Conservation (phyloP, 202 grass and related monocot species). For the Panicum hallii region DNA sequence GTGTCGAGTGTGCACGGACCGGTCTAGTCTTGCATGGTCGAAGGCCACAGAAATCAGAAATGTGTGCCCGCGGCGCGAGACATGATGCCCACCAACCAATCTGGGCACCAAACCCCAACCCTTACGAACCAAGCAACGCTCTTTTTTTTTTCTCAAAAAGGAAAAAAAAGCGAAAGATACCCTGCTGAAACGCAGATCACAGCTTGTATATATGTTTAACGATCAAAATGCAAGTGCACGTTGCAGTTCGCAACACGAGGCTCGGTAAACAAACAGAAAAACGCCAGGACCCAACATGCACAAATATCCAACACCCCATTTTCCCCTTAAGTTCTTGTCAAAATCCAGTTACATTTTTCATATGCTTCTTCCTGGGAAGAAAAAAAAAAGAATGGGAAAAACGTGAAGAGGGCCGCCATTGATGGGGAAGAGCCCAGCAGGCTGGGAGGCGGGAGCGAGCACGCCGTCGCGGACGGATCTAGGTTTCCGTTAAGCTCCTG, state of each 20-base stretch:
- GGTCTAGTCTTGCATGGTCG: background rate
- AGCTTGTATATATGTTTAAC: background rate
- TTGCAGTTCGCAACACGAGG: background rate
- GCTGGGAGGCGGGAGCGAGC: background rate
- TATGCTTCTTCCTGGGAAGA: background rate
- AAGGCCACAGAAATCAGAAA: background rate
- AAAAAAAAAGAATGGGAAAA: background rate
- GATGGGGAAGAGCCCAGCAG: constrained; percentile 7
- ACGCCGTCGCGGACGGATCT: constrained; percentile 47
- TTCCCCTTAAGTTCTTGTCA: background rate
- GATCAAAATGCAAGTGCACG: background rate
- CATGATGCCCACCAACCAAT: constrained; percentile 4
- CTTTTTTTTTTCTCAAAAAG: background rate
- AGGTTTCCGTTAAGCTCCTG: constrained; percentile 58
- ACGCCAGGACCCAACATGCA: background rate
- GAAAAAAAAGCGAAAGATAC: background rate
- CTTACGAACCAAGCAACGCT: constrained; percentile 2
- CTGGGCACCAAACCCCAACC: background rate
- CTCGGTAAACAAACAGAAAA: background rate
- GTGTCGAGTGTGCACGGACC: background rate
- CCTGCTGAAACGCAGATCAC: background rate
- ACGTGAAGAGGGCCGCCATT: background rate
- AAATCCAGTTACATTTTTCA: background rate
- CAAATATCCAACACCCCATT: background rate
- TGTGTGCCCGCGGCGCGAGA: background rate